Evolutionary conservation across 208 protist genomes (phyloP).

Genomic region (Entamoeba histolytica): DNA sequence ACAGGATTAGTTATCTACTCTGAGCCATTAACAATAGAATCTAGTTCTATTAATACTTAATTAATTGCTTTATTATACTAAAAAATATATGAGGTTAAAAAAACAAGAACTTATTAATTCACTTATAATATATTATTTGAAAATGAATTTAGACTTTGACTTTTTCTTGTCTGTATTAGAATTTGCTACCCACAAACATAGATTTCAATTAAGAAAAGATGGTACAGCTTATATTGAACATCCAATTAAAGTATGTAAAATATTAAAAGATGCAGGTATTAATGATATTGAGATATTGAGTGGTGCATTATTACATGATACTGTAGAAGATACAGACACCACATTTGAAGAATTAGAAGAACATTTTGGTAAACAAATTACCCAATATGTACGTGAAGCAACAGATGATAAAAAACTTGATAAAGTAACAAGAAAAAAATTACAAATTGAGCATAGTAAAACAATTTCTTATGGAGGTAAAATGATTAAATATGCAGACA

Average conservation of each 20-base stretch:
- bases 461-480: background rate
- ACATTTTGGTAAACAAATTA: background rate
- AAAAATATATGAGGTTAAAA: too few relatives aligned
- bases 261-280: background rate
- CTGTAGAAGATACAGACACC: background rate
- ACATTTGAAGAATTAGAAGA: background rate
- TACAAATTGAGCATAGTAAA: background rate
- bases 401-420: background rate
- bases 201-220: background rate
- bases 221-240: background rate
- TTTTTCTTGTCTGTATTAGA: background rate
- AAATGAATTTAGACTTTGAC: too few relatives aligned
- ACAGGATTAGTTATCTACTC: too few relatives aligned
- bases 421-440: background rate
- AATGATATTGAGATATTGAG: background rate
- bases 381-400: background rate
- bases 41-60: too few relatives aligned
- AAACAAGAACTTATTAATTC: too few relatives aligned
- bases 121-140: too few relatives aligned
- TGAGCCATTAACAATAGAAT: too few relatives aligned
- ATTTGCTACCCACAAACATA: background rate
- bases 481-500: background rate
- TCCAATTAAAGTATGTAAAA: background rate
- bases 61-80: too few relatives aligned
- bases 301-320: background rate